Evolutionary conservation across 139 green algal species (phyloP), one percentile per base, ranked within the genome.

Genomic region (Chlamydomonas incerta): DNA sequence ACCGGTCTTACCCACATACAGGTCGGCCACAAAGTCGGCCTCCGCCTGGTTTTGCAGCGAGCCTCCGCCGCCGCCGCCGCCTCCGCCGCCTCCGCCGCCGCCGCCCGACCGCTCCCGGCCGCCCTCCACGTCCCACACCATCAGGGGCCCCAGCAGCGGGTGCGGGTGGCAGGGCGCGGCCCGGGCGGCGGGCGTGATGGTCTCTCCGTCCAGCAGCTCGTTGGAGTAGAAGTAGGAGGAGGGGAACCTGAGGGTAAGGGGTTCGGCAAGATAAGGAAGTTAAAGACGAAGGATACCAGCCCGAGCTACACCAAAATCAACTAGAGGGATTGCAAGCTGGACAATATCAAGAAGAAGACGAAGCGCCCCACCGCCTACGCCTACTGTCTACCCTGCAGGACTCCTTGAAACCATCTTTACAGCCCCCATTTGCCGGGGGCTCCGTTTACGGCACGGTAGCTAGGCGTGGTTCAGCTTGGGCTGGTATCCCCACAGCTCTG

Each of bases 201-300:
- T 67, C 23, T 73, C 72, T 37, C 86, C 88, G 66, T 96, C 88
- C 21, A 74, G 69, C 74, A 97, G 89, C 69, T 85, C 52, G 66
- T 83, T 62, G 46, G 85, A 62, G 88, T 97, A 97, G 82, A 97
- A 97, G 82, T 90, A 95, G 6, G 72, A 66, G 35, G 86, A 91
- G 17, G 92, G 92, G 68, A 94, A 92, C 63, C 83, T 83, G 74
- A 21, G 26, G 24, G 60, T 58, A 58, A 23, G 55, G 55, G 8
- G 55, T 24, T 5, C 55, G 11, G 8, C 2, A 62, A 24, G 55
- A 50, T 50, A 8, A 50, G 41, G 41, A 50, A 8, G 6, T 13
- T 8, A 8, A 50, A 50, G 41, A 50, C 6, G 41, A n/a, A n/a
- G n/a, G n/a, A n/a, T n/a, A n/a, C n/a, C n/a, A n/a, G n/a, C n/a